Percentiles rank a stretch among this genome's conserved stretches.
Evolutionary conservation across 2,329 filamentous ascomycete species (phyloP).

Genomic region (Cercospora brassicicola): DNA sequence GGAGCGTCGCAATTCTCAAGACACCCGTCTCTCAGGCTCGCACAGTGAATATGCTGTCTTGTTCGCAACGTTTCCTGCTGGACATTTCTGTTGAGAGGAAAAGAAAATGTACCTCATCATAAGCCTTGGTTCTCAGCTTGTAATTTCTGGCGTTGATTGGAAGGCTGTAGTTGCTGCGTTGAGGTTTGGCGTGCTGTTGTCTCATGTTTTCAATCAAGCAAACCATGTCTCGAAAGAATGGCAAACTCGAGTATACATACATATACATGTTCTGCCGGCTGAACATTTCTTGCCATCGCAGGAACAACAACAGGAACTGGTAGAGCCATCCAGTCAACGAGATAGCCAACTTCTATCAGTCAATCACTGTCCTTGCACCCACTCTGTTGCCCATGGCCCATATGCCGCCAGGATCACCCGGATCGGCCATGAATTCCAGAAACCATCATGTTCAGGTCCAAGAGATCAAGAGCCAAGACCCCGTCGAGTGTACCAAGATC

Average conservation of each 20-base stretch:
- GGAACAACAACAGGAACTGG: neutral
- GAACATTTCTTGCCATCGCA: neutral
- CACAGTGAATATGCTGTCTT: neutral
- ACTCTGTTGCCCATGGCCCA: neutral
- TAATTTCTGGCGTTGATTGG: neutral
- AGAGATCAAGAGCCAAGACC: neutral
- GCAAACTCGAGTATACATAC: neutral
- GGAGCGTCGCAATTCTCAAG: neutral
- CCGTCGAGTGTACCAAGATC: neutral
- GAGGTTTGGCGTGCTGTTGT: neutral
- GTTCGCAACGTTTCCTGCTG: neutral
- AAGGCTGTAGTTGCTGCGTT: neutral
- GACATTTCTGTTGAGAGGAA: neutral
- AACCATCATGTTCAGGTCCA: neutral
- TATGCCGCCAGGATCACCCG: neutral
- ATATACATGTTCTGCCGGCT: neutral
- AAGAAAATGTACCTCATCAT: neutral
- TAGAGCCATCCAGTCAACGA: neutral
- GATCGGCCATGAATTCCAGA: neutral
- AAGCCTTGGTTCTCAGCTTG: neutral
- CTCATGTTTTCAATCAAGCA: neutral
- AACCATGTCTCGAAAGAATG: neutral
- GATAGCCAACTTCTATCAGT: neutral
- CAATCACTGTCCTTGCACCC: neutral
- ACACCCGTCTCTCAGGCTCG: too few relatives aligned